Evolutionary conservation across 2,329 filamentous ascomycete species (phyloP), one percentile per base, ranked within the genome.

Genomic region (Paracorniculantispora psalliotae): DNA sequence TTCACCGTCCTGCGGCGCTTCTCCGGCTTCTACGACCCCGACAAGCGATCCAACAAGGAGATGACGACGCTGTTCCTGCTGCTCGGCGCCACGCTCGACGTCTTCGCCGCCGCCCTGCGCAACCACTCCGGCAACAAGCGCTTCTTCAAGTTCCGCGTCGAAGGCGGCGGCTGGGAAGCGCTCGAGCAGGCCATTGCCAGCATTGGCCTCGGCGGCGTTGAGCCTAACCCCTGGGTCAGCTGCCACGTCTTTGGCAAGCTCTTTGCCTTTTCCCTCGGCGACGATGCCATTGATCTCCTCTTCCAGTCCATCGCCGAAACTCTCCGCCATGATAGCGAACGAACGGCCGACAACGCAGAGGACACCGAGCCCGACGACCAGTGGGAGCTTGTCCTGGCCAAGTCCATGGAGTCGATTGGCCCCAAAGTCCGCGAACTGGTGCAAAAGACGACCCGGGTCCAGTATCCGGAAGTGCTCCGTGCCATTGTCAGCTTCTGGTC

Each of bases 101-200:
- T 94, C 15, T 75, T 97, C 28, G 87, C 89, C 1, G 87, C 88
- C 50, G 86, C 86, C 15, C 81, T 99, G 64, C 83, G 85, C 57
- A 85, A 86, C 48, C 92, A 97, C 72, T 81, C 88, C 49, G 93
- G 92, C 21, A 99, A 97, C 73, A 84, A 88, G 67, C 85, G 90
- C 65, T 97, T 93, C 76, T 97, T 97, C 71, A 83, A 85, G 60
- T 87, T 86, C 64, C 81, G 85, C 64, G 85, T 96, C 30, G 83
- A 90, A 60, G 86, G 84, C 23, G 89, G 87, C 59, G 92, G 93
- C 3, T 96, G 91, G 87, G 81, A 86, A 63, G 83, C 86, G 8
- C 72, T 97, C 57, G 87, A 94, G 67, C 84, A 90, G 68, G 84
- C 83, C 6, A 81, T 92, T 75, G 83, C 82, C 62, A 85, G 84